These are phyloP conservation scores for Lactuca saligna DNA, from an alignment of 129 eudicot genomes.

Conservation along the genomic window DNA sequence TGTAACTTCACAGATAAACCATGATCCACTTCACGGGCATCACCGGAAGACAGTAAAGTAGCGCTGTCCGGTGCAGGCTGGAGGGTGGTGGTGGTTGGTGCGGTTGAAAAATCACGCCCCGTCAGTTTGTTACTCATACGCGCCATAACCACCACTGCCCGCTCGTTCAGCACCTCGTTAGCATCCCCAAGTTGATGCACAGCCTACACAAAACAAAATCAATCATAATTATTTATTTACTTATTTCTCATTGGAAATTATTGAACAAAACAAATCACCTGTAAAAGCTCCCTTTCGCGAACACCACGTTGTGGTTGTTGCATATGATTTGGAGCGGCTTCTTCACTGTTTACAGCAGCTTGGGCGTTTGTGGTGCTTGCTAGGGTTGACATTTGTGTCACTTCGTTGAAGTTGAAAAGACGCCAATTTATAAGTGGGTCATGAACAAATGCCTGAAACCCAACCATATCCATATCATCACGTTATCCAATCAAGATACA, in stretches of 20 bases:
- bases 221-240: conserved; percentile 5
- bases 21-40: conserved; percentile 81
- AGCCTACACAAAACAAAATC: conserved; percentile 49
- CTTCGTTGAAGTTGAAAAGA: conserved; percentile 92
- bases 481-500: too few species aligned
- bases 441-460: conserved; percentile 89
- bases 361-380: conserved; percentile 53
- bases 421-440: conserved; percentile 99
- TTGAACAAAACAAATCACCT: conserved; percentile 44
- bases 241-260: not conserved
- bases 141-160: conserved; percentile 96
- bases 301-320: conserved; percentile 89
- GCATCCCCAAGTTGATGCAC: conserved; percentile 98
- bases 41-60: conserved; percentile 60
- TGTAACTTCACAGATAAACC: conserved; percentile 87
- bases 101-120: conserved; percentile 84
- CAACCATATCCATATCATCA: not conserved
- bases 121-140: conserved; percentile 97
- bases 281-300: conserved; percentile 92
- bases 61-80: conserved; percentile 56
- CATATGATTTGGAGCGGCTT: conserved; percentile 52
- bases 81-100: conserved; percentile 52
- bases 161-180: conserved; percentile 90
- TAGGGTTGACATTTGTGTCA: conserved; percentile 78
- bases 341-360: conserved; percentile 69